Evolutionary conservation across 306 rosid species (phyloP).

Genomic region (Oemleria cerasiformis): DNA sequence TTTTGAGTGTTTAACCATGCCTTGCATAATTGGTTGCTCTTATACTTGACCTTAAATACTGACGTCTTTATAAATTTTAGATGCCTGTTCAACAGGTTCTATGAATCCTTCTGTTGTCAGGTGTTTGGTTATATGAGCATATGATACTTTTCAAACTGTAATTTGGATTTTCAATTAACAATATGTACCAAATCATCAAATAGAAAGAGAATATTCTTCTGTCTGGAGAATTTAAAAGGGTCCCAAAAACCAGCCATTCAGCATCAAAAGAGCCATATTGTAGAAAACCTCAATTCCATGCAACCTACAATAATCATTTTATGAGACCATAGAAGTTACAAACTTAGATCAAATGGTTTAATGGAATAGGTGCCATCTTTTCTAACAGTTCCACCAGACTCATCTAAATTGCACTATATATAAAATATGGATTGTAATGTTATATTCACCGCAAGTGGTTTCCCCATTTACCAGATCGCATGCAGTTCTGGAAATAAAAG

Average conservation of each 20-base stretch:
- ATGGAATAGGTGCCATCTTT: background rate
- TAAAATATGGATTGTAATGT: background rate
- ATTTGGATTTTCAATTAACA: background rate
- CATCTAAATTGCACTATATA: background rate
- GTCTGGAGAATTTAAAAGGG: background rate
- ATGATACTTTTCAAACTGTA: background rate
- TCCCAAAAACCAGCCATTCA: no score
- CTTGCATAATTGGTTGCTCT: background rate
- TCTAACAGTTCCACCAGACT: background rate
- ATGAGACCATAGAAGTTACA: background rate
- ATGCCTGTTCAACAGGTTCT: constrained; percentile 5
- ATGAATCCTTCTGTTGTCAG: background rate
- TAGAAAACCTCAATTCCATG: no score
- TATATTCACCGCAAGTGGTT: background rate
- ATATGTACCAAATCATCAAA: background rate
- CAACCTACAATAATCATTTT: no score
- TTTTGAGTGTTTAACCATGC: background rate
- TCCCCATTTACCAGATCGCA: constrained; percentile 45
- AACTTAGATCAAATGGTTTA: no score
- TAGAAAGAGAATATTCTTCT: background rate
- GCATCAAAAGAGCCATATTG: no score
- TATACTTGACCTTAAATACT: background rate
- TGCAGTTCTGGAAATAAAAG: constrained; percentile 61
- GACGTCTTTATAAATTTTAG: background rate
- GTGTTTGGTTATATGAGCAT: background rate